phyloP scores from a whole-genome alignment of 257 asterid genomes.

The Forsythia suspensa region DNA sequence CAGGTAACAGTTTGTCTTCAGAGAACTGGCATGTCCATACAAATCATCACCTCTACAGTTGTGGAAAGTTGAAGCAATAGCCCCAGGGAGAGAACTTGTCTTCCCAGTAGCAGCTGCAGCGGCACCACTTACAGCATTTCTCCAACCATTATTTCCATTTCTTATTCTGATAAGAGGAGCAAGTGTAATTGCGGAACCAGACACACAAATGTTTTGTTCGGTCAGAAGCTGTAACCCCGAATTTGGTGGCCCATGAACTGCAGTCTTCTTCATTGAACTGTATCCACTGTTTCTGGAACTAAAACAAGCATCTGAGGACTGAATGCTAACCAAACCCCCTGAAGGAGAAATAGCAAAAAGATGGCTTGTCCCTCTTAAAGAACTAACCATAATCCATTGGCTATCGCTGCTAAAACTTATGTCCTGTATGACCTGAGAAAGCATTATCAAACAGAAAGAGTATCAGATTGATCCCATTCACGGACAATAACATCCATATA shows the following conservation, averaged over 20 bases:
- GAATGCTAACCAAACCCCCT: conserved; percentile 37
- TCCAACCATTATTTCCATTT: conserved; percentile 70
- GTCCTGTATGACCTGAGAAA: conserved; percentile 84
- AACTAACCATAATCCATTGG: conserved; percentile 57
- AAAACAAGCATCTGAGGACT: conserved; percentile 29
- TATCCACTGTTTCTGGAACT: conserved; percentile 35
- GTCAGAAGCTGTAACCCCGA: conserved; percentile 52
- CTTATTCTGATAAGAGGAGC: conserved; percentile 66
- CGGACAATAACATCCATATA: background rate
- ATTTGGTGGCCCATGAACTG: conserved; percentile 33
- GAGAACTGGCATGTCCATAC: conserved; percentile 34
- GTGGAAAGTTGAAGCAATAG: conserved; percentile 67
- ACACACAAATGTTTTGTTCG: conserved; percentile 45
- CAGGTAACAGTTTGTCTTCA: conserved; percentile 51
- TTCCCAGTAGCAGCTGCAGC: conserved; percentile 85
- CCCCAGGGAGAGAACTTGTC: conserved; percentile 51
- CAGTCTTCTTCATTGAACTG: conserved; percentile 29
- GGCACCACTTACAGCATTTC: conserved; percentile 69
- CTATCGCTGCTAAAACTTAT: conserved; percentile 86
- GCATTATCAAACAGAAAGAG: conserved; percentile 12
- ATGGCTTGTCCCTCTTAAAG: conserved; percentile 88
- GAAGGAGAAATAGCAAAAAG: conserved; percentile 78
- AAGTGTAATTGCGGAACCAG: conserved; percentile 49
- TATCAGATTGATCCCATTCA: background rate
- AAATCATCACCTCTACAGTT: conserved; percentile 43